Percentiles rank a stretch among this genome's conserved stretches.
phyloP scores from a whole-genome alignment of 257 asterid genomes.

The Nicotiana undulata region DNA sequence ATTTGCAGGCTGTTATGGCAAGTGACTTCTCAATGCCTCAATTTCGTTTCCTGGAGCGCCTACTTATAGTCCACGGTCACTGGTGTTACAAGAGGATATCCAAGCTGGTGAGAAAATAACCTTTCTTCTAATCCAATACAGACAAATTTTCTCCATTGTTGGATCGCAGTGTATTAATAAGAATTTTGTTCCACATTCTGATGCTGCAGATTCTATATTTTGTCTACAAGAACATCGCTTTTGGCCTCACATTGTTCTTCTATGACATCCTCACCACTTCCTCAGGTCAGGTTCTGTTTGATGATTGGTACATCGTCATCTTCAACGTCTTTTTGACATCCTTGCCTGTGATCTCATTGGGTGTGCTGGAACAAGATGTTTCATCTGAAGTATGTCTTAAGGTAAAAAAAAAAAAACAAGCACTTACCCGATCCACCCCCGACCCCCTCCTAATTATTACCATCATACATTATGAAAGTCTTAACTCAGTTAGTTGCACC shows the following conservation, averaged over 20 bases:
- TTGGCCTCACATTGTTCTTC: constrained; percentile 91
- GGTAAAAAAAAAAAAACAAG: constrained; percentile 40
- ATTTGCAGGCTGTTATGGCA: constrained; percentile 97
- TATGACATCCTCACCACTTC: constrained; percentile 93
- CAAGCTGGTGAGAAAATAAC: constrained; percentile 58
- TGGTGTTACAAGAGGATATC: constrained; percentile 99
- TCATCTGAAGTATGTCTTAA: constrained; percentile 92
- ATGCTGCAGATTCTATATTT: constrained; percentile 78
- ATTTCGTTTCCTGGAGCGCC: constrained; percentile 91
- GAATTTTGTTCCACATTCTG: constrained; percentile 6
- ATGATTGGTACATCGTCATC: constrained; percentile 87
- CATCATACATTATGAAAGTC: neutral
- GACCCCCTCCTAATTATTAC: neutral
- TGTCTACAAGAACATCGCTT: constrained; percentile 95
- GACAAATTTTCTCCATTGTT: neutral
- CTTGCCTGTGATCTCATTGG: constrained; percentile 90
- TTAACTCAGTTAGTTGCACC: neutral
- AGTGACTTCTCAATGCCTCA: constrained; percentile 96
- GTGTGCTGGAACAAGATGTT: constrained; percentile 97
- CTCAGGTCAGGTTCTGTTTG: constrained; percentile 88
- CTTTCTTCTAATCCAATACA: neutral
- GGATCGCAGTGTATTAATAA: neutral
- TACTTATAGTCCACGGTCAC: constrained; percentile 93
- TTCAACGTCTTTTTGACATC: constrained; percentile 95
- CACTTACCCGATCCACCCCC: neutral